Conservation (phyloP, 495 filamentous ascomycete species). For the Aeminium ludgeri region DNA sequence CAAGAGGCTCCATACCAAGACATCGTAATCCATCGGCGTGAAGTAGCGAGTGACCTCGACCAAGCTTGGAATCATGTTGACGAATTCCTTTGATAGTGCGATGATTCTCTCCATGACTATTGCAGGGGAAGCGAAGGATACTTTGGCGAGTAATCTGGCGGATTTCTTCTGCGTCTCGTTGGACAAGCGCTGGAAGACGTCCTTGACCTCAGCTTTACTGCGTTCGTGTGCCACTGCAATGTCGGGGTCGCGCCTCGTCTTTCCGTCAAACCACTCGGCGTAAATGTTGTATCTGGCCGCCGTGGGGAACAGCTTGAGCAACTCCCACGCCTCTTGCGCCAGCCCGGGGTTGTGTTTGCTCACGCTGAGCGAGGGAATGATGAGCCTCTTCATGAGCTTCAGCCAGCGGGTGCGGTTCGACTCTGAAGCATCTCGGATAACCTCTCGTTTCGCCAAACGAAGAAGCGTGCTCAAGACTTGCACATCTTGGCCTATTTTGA, state of each 20-base stretch:
- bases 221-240: constrained; percentile 64
- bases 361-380: constrained; percentile 72
- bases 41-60: constrained; percentile 90
- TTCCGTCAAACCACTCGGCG: constrained; percentile 73
- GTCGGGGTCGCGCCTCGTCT: constrained; percentile 56
- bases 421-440: constrained; percentile 50
- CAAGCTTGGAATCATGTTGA: constrained; percentile 80
- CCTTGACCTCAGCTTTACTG: constrained; percentile 58
- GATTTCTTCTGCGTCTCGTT: constrained; percentile 69
- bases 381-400: constrained; percentile 59
- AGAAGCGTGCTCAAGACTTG: constrained; percentile 61
- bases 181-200: constrained; percentile 68
- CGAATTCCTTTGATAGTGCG: constrained; percentile 84
- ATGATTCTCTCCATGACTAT: constrained; percentile 77
- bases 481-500: constrained; percentile 74
- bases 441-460: constrained; percentile 60
- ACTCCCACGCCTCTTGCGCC: constrained; percentile 66
- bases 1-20: constrained; percentile 75
- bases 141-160: constrained; percentile 72
- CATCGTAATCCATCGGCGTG: constrained; percentile 79
- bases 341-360: constrained; percentile 65
- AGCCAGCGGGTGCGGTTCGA: constrained; percentile 57
- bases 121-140: constrained; percentile 73
- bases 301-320: constrained; percentile 64
- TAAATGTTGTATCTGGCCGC: constrained; percentile 73